phyloP scores from a whole-genome alignment of 2,329 filamentous ascomycete species.

The Orbilia javanica region DNA sequence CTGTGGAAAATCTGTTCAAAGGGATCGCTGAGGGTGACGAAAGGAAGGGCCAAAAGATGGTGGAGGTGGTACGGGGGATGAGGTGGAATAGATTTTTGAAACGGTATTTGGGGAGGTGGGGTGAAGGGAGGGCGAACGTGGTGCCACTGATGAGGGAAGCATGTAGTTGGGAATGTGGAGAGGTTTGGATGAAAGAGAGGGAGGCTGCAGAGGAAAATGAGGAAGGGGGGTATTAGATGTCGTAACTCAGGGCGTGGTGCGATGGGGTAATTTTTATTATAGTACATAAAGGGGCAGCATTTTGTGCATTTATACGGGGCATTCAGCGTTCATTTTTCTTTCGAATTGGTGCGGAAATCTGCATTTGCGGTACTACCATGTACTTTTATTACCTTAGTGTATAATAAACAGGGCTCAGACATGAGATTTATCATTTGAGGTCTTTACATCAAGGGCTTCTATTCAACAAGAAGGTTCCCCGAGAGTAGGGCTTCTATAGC shows the following conservation, averaged over 20 bases:
- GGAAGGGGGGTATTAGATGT: not conserved
- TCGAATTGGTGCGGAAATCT: no score
- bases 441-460: no score
- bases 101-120: slow-evolving; percentile 17
- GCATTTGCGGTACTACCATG: no score
- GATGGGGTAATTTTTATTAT: no score
- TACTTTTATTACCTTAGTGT: no score
- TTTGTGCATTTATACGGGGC: no score
- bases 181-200: slow-evolving; percentile 40
- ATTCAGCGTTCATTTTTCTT: no score
- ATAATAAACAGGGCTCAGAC: no score
- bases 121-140: not conserved
- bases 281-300: no score
- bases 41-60: not conserved
- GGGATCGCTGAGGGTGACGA: not conserved
- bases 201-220: slow-evolving; percentile 5
- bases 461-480: no score
- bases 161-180: slow-evolving; percentile 55
- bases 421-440: no score
- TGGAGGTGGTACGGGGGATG: not conserved
- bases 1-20: not conserved
- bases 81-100: not conserved
- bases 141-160: slow-evolving; percentile 34
- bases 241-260: not conserved
- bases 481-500: no score